Percentiles rank a stretch among this genome's conserved stretches.
phyloP scores from a whole-genome alignment of 257 asterid genomes.

The Capsicum pubescens region DNA sequence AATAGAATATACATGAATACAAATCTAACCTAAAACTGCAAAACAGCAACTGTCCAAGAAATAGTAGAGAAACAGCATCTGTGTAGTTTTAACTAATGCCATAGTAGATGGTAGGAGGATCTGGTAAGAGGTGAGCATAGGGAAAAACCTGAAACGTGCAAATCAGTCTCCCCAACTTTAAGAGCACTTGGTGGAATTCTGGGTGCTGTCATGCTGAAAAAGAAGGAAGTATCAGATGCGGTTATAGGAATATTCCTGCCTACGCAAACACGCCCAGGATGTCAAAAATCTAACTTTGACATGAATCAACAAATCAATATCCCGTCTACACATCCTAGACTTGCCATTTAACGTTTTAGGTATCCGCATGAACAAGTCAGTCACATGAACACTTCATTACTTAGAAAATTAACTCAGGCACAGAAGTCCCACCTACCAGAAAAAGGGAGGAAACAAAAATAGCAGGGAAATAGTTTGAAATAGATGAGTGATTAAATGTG shows the following conservation, averaged over 20 bases:
- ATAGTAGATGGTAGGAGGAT: background rate
- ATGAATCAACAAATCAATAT: background rate
- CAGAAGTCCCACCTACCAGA: background rate
- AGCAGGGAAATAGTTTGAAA: slow-evolving; percentile 16
- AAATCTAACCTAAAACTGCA: background rate
- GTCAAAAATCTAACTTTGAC: background rate
- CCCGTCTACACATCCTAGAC: slow-evolving; percentile 12
- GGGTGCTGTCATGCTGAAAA: slow-evolving; percentile 90
- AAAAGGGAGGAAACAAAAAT: background rate
- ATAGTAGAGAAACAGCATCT: background rate
- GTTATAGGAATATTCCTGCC: background rate
- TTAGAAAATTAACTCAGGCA: background rate
- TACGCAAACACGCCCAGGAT: background rate
- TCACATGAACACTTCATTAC: background rate
- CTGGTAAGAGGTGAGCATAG: background rate
- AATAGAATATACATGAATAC: slow-evolving; percentile 21
- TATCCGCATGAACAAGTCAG: background rate
- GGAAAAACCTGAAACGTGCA: slow-evolving; percentile 60
- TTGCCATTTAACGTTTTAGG: background rate
- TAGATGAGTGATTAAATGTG: background rate
- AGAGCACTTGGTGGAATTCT: slow-evolving; percentile 84
- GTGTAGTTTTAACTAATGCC: background rate
- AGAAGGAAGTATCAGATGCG: background rate
- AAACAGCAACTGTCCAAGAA: background rate
- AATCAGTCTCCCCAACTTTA: slow-evolving; percentile 69